These are phyloP conservation scores for Coemansia sp. DNA, from an alignment of 192 early-diverging fungal genomes.

Conservation along the genomic window DNA sequence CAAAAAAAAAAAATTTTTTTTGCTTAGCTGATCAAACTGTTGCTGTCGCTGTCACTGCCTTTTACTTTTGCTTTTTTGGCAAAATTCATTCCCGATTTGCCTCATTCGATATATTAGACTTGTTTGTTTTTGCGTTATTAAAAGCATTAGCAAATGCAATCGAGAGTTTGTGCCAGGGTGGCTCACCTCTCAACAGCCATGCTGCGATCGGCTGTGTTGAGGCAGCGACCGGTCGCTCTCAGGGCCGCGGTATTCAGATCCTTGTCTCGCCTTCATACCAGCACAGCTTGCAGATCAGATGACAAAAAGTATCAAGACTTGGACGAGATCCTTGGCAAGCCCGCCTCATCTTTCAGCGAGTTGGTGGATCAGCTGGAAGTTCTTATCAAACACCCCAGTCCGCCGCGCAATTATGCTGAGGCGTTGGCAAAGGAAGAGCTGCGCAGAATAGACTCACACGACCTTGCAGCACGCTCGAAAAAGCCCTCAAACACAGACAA, in stretches of 20 bases:
- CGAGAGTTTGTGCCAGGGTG: conserved; percentile 28
- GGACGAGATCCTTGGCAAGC: conserved; percentile 33
- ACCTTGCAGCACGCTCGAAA: conserved; percentile 16
- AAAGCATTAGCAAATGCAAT: conserved; percentile 25
- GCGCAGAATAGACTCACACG: conserved; percentile 27
- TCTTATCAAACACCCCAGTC: conserved; percentile 47
- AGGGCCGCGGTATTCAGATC: neutral
- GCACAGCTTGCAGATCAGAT: neutral
- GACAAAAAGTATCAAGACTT: conserved; percentile 27
- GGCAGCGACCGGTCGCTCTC: neutral
- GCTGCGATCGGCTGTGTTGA: neutral
- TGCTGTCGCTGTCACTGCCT: neutral
- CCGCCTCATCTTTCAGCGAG: conserved; percentile 35
- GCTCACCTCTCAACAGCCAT: neutral
- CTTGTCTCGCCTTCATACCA: conserved; percentile 1
- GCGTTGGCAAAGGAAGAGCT: conserved; percentile 54
- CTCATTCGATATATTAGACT: neutral
- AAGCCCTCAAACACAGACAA: neutral
- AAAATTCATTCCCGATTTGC: neutral
- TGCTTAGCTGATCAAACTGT: neutral
- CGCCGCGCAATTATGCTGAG: conserved; percentile 53
- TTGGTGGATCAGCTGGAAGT: conserved; percentile 44
- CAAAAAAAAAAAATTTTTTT: neutral
- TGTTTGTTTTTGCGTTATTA: conserved; percentile 1
- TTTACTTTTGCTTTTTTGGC: neutral